Evolutionary conservation across 2,329 filamentous ascomycete species (phyloP), one percentile per base, ranked within the genome.

Genomic region (Beauveria sp.): DNA sequence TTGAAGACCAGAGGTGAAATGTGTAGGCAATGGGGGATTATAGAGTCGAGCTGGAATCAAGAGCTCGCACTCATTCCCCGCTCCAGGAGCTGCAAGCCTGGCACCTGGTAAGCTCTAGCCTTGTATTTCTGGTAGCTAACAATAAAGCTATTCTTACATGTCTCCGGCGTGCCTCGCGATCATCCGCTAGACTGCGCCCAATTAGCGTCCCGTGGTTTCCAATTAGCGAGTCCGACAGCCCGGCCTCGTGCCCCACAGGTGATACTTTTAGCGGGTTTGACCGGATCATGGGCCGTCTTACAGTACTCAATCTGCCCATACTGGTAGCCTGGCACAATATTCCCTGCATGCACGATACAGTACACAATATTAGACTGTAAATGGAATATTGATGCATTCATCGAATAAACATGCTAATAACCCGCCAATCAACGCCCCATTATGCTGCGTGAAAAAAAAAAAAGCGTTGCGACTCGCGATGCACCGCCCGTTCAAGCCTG

Each of bases 401-500:
- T 46, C 44, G 12, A 41, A 43, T 30, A 22, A 50, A 26, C 37
- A 5, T 59, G 26, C 37, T n/a, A 44, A 26, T 22, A 44, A 52
- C 41, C 57, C 50, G 41, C 57, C 57, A 48, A 40, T 47, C 57
- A 60, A 60, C 48, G 50, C 50, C 57, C 20, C 41, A 18, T 46
- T 22, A 50, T 58, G 55, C 54, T 56, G n/a, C 48, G 14, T 34
- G 2, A 58, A 50, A 20, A 43, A 22, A 24, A 56, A 5, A 20
- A 41, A 40, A 20, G 22, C 44, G 43, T 30, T 46, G 28, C 41
- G 5, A 24, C n/a, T 37, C 14, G 16, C 9, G 7, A 54, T 20
- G 43, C 10, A 24, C 12, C 22, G 22, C 7, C 12, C 26, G 43
- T 46, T 52, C 26, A 52, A 59, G 18, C 40, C 14, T 53, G 24